Conservation (phyloP, 495 filamentous ascomycete genomes). For the Tuber brumale region DNA sequence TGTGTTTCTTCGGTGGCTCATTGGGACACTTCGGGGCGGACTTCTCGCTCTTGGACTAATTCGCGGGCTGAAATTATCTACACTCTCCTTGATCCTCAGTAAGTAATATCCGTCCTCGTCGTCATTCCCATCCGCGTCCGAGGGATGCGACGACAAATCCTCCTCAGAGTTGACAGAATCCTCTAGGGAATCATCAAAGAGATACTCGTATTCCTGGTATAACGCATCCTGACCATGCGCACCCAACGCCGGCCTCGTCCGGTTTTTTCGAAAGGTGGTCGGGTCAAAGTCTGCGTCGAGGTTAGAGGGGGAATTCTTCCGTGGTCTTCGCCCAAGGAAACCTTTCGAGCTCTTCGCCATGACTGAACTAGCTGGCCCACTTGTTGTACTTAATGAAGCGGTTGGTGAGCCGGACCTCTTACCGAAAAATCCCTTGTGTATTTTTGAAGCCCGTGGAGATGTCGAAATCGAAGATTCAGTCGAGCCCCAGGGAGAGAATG, state of each 20-base stretch:
- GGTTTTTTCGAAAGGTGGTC: conserved; percentile 40
- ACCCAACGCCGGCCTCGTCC: conserved; percentile 34
- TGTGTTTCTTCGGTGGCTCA: conserved; percentile 28
- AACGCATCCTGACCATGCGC: conserved; percentile 38
- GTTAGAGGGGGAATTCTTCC: conserved; percentile 29
- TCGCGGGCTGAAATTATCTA: background rate
- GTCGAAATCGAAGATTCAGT: conserved; percentile 35
- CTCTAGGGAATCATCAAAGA: conserved; percentile 38
- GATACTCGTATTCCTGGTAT: conserved; percentile 41
- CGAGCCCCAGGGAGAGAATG: conserved; percentile 38
- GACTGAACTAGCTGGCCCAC: conserved; percentile 25
- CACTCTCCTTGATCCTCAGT: conserved; percentile 22
- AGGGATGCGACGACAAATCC: conserved; percentile 29
- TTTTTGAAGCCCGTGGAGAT: conserved; percentile 30
- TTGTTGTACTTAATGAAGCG: conserved; percentile 27
- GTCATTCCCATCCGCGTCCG: conserved; percentile 30
- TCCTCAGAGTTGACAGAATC: conserved; percentile 28
- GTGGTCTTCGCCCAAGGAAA: conserved; percentile 28
- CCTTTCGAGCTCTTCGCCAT: conserved; percentile 33
- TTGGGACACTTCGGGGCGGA: conserved; percentile 29
- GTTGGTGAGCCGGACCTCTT: conserved; percentile 40
- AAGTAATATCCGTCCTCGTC: conserved; percentile 37
- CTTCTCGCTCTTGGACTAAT: conserved; percentile 31
- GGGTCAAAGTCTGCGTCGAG: conserved; percentile 38
- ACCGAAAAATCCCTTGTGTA: conserved; percentile 33